Percentiles rank a stretch among this genome's conserved stretches.
These are phyloP conservation scores for Rhytidiadelphus loreus DNA, from an alignment of 225 moss, liverwort and hornwort genomes.

Conservation along the genomic window DNA sequence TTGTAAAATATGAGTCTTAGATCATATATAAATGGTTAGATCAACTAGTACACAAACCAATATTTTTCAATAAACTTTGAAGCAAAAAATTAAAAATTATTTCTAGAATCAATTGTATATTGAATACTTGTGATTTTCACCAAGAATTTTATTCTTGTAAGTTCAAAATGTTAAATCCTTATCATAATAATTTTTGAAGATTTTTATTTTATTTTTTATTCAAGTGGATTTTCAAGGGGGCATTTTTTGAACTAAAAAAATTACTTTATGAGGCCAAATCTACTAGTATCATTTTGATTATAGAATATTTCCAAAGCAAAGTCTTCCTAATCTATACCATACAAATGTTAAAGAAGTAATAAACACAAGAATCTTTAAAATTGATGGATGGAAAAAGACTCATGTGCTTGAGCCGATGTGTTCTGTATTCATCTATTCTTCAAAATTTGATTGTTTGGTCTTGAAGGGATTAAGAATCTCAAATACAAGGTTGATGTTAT, in stretches of 20 bases:
- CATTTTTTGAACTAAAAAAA: not conserved
- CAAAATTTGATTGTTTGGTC: not conserved
- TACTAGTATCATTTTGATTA: not conserved
- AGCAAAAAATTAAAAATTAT: not conserved
- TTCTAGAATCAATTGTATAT: not conserved
- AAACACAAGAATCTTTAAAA: not conserved
- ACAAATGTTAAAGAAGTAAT: not conserved
- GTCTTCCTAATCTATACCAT: not conserved
- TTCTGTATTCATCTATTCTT: not conserved
- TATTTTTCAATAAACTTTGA: not conserved
- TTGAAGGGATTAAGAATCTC: accelerated
- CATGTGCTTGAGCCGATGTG: accelerated
- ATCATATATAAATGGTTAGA: not conserved
- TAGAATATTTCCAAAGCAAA: not conserved
- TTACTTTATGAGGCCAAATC: accelerated
- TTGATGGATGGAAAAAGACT: not conserved
- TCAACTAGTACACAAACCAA: not conserved
- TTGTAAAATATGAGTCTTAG: not conserved
- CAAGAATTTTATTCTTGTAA: not conserved
- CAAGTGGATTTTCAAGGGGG: not conserved
- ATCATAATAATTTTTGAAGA: not conserved
- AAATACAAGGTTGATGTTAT: not conserved
- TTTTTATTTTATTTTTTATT: not conserved
- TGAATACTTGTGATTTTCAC: not conserved
- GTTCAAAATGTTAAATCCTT: not conserved